Percentiles rank a stretch among this genome's conserved stretches.
phyloP scores from a whole-genome alignment of 1,284 basidiomycete species.

The Flammula alnicola region DNA sequence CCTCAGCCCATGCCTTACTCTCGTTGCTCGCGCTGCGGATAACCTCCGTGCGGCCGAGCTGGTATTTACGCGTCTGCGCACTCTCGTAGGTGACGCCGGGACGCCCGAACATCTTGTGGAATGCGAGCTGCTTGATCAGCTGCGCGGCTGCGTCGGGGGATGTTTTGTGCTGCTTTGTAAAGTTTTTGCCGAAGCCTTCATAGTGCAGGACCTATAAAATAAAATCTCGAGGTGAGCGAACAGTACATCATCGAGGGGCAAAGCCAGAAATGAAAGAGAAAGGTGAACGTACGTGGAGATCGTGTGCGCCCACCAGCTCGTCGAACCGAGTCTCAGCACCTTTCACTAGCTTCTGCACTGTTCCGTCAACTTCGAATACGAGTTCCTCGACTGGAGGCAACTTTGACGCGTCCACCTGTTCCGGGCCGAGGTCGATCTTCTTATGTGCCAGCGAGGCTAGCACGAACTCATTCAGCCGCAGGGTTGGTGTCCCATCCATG shows the following conservation, averaged over 20 bases:
- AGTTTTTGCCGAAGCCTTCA: slow-evolving; percentile 88
- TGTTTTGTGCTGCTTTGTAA: slow-evolving; percentile 88
- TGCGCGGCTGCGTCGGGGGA: slow-evolving; percentile 97
- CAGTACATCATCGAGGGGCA: not conserved
- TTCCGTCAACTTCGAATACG: slow-evolving; percentile 70
- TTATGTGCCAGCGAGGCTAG: slow-evolving; percentile 79
- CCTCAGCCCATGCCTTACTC: slow-evolving; percentile 85
- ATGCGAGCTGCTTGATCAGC: slow-evolving; percentile 95
- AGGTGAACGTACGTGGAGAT: slow-evolving; percentile 76
- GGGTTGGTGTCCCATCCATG: slow-evolving; percentile 96
- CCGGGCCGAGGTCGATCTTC: slow-evolving; percentile 73
- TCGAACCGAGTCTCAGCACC: slow-evolving; percentile 74
- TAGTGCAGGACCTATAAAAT: slow-evolving; percentile 76
- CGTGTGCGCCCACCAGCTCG: slow-evolving; percentile 78
- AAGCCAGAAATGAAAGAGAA: slow-evolving; percentile 1
- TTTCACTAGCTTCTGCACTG: slow-evolving; percentile 58
- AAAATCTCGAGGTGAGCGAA: not conserved
- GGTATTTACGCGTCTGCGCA: slow-evolving; percentile 93
- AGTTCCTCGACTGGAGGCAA: slow-evolving; percentile 72
- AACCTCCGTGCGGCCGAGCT: slow-evolving; percentile 92
- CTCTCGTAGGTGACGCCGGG: slow-evolving; percentile 93
- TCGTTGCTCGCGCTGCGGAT: slow-evolving; percentile 88
- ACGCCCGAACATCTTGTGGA: slow-evolving; percentile 83
- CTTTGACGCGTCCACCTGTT: slow-evolving; percentile 41
- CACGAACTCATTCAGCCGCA: slow-evolving; percentile 95